Conservation (phyloP, 306 rosid genomes). For the Quillaja saponaria region DNA sequence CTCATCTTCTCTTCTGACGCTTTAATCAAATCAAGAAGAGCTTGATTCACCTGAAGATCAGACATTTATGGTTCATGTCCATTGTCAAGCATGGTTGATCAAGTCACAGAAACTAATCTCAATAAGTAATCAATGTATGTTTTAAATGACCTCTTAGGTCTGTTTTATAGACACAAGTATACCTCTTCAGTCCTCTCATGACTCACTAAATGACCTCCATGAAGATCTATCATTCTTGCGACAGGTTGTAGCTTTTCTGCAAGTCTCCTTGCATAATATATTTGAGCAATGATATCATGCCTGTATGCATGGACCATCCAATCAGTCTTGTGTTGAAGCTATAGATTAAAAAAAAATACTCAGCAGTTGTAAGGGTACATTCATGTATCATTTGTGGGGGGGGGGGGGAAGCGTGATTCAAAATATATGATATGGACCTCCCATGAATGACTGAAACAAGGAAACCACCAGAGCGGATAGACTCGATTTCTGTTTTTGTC, state of each 20-base stretch:
- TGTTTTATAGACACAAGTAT: conserved; percentile 22
- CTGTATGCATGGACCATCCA: conserved; percentile 38
- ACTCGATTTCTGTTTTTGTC: conserved; percentile 64
- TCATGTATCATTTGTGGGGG: conserved; percentile 18
- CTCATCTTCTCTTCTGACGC: conserved; percentile 62
- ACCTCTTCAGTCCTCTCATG: conserved; percentile 93
- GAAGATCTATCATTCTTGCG: conserved; percentile 93
- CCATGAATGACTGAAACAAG: conserved; percentile 91
- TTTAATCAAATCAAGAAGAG: conserved; percentile 67
- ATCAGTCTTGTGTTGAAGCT: conserved; percentile 29
- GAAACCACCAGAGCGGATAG: conserved; percentile 71
- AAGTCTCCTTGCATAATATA: conserved; percentile 70
- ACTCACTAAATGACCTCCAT: conserved; percentile 94
- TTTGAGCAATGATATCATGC: conserved; percentile 89
- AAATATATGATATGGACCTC: conserved; percentile 52
- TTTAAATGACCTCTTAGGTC: too few relatives aligned
- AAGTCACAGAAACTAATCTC: not conserved
- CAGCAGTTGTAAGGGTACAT: not conserved
- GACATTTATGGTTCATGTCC: conserved; percentile 24
- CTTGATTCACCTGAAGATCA: conserved; percentile 77
- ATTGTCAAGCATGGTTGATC: conserved; percentile 10
- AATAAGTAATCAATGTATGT: not conserved
- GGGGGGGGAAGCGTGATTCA: not conserved
- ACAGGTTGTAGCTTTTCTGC: conserved; percentile 77
- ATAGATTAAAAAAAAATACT: not conserved